These are phyloP conservation scores for Metschnikowia lochheadii DNA, from an alignment of 805 yeast species.

Conservation along the genomic window DNA sequence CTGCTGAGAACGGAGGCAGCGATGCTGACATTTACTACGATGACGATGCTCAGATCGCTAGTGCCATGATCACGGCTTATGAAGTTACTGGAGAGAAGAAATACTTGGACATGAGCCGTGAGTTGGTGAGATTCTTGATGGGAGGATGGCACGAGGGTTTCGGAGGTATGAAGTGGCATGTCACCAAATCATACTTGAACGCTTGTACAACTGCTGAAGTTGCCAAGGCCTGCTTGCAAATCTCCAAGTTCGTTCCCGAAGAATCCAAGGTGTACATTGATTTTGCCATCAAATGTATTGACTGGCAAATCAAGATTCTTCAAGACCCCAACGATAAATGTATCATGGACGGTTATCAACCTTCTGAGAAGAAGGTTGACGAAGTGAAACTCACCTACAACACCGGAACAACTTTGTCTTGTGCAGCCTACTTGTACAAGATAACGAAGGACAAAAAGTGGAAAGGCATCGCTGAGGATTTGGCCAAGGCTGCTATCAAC, in stretches of 20 bases:
- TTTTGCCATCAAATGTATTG: conserved; percentile 57
- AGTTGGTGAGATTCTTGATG: conserved; percentile 56
- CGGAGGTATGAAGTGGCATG: conserved; percentile 71
- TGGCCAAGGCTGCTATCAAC: conserved; percentile 58
- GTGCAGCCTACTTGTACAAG: conserved; percentile 81
- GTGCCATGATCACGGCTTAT: conserved; percentile 60
- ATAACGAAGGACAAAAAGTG: conserved; percentile 81
- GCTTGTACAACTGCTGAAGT: conserved; percentile 67
- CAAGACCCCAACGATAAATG: conserved; percentile 53
- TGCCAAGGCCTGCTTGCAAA: conserved; percentile 57
- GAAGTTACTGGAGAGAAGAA: conserved; percentile 58
- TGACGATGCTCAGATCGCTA: conserved; percentile 72
- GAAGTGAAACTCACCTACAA: conserved; percentile 63
- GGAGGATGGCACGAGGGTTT: conserved; percentile 56
- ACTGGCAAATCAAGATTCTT: conserved; percentile 52
- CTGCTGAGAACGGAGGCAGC: conserved; percentile 55
- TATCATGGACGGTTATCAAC: conserved; percentile 58
- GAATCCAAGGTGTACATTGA: conserved; percentile 46
- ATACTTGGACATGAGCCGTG: conserved; percentile 53
- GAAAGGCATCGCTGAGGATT: conserved; percentile 58
- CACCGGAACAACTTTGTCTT: conserved; percentile 60
- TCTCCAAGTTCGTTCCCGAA: conserved; percentile 49
- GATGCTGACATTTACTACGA: conserved; percentile 67
- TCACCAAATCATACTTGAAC: conserved; percentile 53
- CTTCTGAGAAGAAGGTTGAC: conserved; percentile 40